Percentiles rank a stretch among this genome's conserved stretches.
phyloP scores from a whole-genome alignment of 23 red algal species.

The Gracilaria caudata region DNA sequence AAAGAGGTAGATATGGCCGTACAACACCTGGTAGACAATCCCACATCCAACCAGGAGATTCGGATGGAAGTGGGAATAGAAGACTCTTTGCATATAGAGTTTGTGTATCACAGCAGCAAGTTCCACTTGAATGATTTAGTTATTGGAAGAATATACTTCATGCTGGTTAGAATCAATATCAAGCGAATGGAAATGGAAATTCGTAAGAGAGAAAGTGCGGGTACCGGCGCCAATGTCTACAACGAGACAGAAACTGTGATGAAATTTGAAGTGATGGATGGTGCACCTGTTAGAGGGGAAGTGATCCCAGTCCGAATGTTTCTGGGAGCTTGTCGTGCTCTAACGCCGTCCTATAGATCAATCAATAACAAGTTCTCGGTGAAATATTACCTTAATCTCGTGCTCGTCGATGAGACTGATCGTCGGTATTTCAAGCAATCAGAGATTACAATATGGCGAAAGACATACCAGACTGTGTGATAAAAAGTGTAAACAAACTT shows the following conservation, averaged over 20 bases:
- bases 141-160: conserved; percentile 90
- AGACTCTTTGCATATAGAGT: conserved; percentile 96
- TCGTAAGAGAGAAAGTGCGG: conserved; percentile 83
- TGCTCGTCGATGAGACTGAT: conserved; percentile 93
- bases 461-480: conserved; percentile 49
- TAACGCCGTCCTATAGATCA: conserved; percentile 92
- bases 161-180: conserved; percentile 89
- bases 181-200: conserved; percentile 99
- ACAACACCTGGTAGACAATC: conserved; percentile 67
- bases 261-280: conserved; percentile 97
- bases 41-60: conserved; percentile 48
- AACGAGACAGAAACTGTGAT: conserved; percentile 92
- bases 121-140: conserved; percentile 91
- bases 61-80: conserved; percentile 98
- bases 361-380: conserved; percentile 96
- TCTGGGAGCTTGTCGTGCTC: conserved; percentile 69
- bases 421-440: conserved; percentile 97
- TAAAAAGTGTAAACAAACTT: background rate
- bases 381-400: conserved; percentile 94
- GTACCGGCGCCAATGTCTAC: conserved; percentile 76
- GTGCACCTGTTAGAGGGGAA: conserved; percentile 84
- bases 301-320: conserved; percentile 96
- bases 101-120: conserved; percentile 88
- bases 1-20: conserved; percentile 82
- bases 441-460: conserved; percentile 79